Evolutionary conservation across 169 alveolate species (phyloP).

Genomic region (Perkinsus olseni): DNA sequence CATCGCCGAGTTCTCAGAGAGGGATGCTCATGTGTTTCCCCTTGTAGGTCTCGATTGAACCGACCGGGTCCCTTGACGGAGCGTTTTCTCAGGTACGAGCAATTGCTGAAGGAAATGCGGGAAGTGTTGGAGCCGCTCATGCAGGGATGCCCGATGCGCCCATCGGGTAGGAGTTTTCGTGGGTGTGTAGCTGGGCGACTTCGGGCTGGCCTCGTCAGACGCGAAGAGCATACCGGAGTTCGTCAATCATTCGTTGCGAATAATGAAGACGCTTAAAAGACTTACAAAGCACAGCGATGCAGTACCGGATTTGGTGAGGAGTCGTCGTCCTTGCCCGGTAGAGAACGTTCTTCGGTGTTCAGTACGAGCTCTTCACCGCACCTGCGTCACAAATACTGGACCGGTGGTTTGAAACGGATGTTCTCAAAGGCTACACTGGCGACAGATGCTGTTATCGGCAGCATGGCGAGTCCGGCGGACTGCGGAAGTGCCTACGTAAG

Average conservation of each 20-base stretch:
- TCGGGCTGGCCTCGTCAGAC: background rate
- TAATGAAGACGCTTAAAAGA: background rate
- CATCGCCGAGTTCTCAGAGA: background rate
- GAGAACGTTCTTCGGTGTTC: background rate
- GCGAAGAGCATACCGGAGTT: background rate
- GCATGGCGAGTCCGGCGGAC: background rate
- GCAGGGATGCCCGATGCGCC: background rate
- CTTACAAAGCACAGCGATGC: background rate
- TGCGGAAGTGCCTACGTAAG: background rate
- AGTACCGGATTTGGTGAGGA: background rate
- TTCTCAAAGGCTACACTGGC: background rate
- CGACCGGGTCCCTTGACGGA: background rate
- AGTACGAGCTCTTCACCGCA: background rate
- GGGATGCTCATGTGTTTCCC: background rate
- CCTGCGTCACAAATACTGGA: background rate
- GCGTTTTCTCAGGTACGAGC: background rate
- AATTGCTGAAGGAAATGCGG: background rate
- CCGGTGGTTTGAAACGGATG: background rate
- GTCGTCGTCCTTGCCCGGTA: background rate
- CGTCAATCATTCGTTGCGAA: background rate
- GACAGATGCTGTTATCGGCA: background rate
- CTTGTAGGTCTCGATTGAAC: background rate
- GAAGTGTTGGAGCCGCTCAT: background rate
- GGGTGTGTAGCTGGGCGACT: background rate
- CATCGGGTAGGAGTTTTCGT: background rate